Evolutionary conservation across 73 alveolate species (phyloP).

Genomic region (Tetrahymena malaccensis): DNA sequence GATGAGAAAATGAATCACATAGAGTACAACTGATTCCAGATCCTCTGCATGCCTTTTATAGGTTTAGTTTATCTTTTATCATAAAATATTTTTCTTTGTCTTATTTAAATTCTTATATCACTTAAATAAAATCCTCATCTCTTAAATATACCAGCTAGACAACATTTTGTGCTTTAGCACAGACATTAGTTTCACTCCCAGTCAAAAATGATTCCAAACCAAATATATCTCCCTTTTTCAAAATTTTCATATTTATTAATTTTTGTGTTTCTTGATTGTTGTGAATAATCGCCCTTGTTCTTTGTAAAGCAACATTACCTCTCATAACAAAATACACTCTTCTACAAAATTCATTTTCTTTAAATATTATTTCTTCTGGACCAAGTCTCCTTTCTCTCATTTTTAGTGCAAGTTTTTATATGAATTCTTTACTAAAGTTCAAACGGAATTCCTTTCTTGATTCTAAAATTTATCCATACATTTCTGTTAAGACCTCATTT

Average conservation of each 20-base stretch:
- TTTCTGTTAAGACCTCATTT: not conserved
- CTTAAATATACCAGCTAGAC: not conserved
- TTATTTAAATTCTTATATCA: not conserved
- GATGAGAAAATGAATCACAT: not conserved
- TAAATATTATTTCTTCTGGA: not conserved
- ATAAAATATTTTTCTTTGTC: not conserved
- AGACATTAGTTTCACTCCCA: constrained; percentile 43
- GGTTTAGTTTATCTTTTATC: not conserved
- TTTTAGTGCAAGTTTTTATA: not conserved
- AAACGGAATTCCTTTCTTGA: constrained; percentile 42
- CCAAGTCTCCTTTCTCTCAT: not conserved
- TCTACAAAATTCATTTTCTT: not conserved
- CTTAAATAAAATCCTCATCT: not conserved
- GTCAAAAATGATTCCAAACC: constrained; percentile 54
- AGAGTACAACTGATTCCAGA: not conserved
- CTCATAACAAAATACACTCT: not conserved
- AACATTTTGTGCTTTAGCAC: constrained; percentile 42
- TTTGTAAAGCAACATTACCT: not conserved
- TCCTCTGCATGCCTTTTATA: not conserved
- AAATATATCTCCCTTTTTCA: constrained; percentile 23
- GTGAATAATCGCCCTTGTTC: not conserved
- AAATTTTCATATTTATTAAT: not conserved
- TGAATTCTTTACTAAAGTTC: constrained; percentile 39
- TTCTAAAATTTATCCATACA: not conserved
- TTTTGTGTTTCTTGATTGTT: not conserved